Percentiles rank a stretch among this genome's conserved stretches.
phyloP scores from a whole-genome alignment of 352 stramenopile genomes.

The Aphanomyces cochlioides region DNA sequence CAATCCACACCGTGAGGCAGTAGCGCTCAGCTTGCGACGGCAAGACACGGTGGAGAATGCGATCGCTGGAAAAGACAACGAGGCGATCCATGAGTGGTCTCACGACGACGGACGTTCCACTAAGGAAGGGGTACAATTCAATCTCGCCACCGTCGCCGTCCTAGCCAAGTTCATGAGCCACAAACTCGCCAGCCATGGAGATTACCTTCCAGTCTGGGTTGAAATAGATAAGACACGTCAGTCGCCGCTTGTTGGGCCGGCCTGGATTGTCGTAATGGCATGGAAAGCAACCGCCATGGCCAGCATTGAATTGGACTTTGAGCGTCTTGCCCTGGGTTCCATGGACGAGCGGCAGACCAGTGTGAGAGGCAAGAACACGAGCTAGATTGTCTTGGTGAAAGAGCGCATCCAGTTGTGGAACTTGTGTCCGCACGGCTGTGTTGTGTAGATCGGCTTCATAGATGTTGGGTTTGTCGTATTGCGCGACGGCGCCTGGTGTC shows the following conservation, averaged over 20 bases:
- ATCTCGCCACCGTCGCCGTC: constrained; percentile 66
- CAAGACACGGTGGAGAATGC: constrained; percentile 67
- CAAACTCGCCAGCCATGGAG: not conserved
- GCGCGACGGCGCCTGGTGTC: constrained; percentile 37
- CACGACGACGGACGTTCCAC: constrained; percentile 43
- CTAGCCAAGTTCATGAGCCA: not conserved
- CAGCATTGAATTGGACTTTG: constrained; percentile 77
- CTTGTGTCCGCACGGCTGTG: constrained; percentile 43
- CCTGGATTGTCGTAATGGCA: constrained; percentile 83
- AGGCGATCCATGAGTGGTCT: constrained; percentile 70
- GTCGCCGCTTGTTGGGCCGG: constrained; percentile 65
- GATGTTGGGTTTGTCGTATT: constrained; percentile 81
- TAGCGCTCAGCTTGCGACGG: constrained; percentile 50
- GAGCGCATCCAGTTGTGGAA: constrained; percentile 59
- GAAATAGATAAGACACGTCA: constrained; percentile 78
- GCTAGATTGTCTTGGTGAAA: constrained; percentile 61
- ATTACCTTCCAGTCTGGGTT: constrained; percentile 59
- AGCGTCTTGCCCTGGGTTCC: constrained; percentile 57
- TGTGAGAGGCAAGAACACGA: constrained; percentile 44
- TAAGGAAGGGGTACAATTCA: constrained; percentile 69
- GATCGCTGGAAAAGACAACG: constrained; percentile 65
- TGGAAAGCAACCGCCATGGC: constrained; percentile 69
- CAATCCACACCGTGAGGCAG: constrained; percentile 67
- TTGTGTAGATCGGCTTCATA: constrained; percentile 81
- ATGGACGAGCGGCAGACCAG: constrained; percentile 37